Conservation (phyloP, 2,329 filamentous ascomycete genomes). For the Didymella pomorum region DNA sequence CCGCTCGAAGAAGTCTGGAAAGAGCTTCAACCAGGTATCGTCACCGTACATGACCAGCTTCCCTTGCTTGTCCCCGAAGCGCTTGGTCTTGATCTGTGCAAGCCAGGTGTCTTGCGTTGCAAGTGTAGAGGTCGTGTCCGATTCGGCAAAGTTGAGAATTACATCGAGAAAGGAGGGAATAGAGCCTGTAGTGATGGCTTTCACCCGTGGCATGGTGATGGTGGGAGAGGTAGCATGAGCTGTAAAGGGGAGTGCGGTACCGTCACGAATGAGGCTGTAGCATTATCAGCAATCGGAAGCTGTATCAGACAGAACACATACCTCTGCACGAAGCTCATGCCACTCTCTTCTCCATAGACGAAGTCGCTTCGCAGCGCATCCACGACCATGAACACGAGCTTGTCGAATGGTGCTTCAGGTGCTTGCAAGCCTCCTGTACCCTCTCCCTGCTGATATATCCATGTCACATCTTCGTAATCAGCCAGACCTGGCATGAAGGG, state of each 20-base stretch:
- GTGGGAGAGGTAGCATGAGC: conserved; percentile 96
- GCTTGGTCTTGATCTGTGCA: conserved; percentile 79
- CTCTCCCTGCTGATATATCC: conserved; percentile 56
- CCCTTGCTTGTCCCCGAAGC: conserved; percentile 54
- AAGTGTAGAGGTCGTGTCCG: conserved; percentile 87
- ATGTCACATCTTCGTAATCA: conserved; percentile 61
- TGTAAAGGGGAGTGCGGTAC: conserved; percentile 88
- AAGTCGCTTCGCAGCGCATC: conserved; percentile 92
- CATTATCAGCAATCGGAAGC: conserved; percentile 1
- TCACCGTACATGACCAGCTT: conserved; percentile 95
- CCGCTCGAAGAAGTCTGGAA: conserved; percentile 85
- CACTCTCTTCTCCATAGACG: conserved; percentile 81
- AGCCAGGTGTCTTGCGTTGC: conserved; percentile 95
- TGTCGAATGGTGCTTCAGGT: conserved; percentile 79
- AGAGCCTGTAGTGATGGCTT: conserved; percentile 95
- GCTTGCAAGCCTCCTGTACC: conserved; percentile 47
- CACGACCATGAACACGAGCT: conserved; percentile 95
- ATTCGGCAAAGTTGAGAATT: conserved; percentile 95
- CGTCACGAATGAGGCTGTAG: conserved; percentile 79
- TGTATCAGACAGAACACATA: conserved; percentile 51
- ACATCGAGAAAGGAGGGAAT: conserved; percentile 98
- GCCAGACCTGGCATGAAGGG: conserved; percentile 88
- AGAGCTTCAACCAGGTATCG: conserved; percentile 97
- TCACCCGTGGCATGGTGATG: conserved; percentile 97
- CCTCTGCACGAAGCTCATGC: conserved; percentile 89